A percentile compares a stretch with the other conserved stretches of the same genome.
Evolutionary conservation across 2,329 filamentous ascomycete genomes (phyloP).

Genomic region (Aspergillus oerlinghausenensis): DNA sequence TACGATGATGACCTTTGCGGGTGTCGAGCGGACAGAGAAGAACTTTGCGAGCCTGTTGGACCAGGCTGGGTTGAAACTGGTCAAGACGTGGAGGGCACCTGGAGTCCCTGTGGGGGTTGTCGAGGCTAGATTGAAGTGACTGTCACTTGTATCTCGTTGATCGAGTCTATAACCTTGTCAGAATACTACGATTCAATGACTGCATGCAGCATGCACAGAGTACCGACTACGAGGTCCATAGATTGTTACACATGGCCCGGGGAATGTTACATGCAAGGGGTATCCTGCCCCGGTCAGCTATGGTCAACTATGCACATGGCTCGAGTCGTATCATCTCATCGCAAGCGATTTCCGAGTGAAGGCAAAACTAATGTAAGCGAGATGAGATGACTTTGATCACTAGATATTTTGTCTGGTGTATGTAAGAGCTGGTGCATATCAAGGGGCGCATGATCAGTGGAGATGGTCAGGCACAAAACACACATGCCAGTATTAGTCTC

Average conservation of each 20-base stretch:
- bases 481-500: not conserved
- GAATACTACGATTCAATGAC: not conserved
- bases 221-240: not conserved
- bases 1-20: slow-evolving; percentile 23
- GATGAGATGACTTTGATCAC: not conserved
- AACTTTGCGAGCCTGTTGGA: slow-evolving; percentile 21
- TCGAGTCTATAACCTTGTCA: too few species aligned
- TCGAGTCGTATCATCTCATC: not conserved
- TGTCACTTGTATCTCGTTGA: too few species aligned
- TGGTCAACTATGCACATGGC: not conserved
- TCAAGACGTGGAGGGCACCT: slow-evolving; percentile 19
- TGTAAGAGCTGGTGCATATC: too few species aligned
- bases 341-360: not conserved
- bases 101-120: slow-evolving; percentile 16
- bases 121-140: slow-evolving; percentile 19
- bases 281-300: not conserved
- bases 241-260: not conserved
- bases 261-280: not conserved
- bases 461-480: not conserved
- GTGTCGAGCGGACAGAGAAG: slow-evolving; percentile 23
- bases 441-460: not conserved
- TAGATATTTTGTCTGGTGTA: not conserved
- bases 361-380: not conserved
- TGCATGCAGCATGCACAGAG: not conserved
- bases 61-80: slow-evolving; percentile 16